Base-by-base conservation (phyloP, 805 yeast genomes). In the Candida taoyuanica region DNA sequence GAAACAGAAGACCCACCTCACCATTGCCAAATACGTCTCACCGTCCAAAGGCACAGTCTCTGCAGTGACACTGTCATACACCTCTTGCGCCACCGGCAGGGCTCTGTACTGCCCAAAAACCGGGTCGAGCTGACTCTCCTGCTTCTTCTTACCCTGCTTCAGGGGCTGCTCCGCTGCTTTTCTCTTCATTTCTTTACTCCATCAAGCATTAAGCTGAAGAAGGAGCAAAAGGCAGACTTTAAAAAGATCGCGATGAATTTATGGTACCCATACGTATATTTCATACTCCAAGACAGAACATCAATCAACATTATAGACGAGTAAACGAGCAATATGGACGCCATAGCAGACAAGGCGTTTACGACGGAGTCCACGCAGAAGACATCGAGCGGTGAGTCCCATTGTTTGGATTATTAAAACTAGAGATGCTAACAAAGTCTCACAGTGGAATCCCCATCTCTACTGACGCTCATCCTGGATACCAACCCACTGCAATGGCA, bases 391-490 rank as follows among this genome's bases (percentile, higher is more conserved):
- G 73, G 71, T 56, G 68, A 55, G 58, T 28, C 7, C 18, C 11
- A 9, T 51, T 9, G 25, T 7, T 5, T 15, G 4, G 16, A 7
- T 18, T 14, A 19, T 7, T 11, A 12, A 12, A 8, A 28, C 16
- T 17, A 30, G 23, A 3, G 13, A 11, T 15, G 20, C 46, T 34
- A 29, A 43, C 53, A 38, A 43, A 59, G 26, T 23, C 7, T 18
- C 9, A 21, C 29, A 39, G 86, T 78, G 38, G 89, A 82, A 43
- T 63, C 78, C 9, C 96, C 96, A 1, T 85, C 95, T 1, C 65
- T 89, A 26, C 70, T 91, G 24, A 78, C 86, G 0, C 78, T 93
- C 17, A 69, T 91, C 3, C 58, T 91, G 5, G 98, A 91, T 47
- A 67, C 86, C 8, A 78, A 85, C 33, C 88, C 96, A 0, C 59